These are phyloP conservation scores for Microcos paniculata DNA, from an alignment of 345 rosid genomes.

Conservation along the genomic window DNA sequence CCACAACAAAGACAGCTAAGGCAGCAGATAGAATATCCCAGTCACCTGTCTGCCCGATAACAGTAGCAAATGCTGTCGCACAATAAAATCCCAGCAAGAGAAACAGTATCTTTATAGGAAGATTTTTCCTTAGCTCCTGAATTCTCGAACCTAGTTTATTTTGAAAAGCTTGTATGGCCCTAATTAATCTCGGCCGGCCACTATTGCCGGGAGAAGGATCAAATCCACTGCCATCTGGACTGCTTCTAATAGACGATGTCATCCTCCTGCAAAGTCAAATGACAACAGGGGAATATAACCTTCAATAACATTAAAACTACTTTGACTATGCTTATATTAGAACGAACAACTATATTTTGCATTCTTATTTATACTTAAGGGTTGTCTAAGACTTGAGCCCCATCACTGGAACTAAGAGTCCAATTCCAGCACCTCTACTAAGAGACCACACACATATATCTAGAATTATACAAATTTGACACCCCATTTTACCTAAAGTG, in stretches of 20 bases:
- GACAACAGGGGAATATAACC: neutral
- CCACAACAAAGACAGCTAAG: conserved; percentile 71
- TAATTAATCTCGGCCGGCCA: conserved; percentile 60
- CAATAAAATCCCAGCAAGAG: conserved; percentile 89
- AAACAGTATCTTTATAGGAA: conserved; percentile 73
- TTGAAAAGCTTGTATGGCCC: conserved; percentile 56
- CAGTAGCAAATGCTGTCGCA: conserved; percentile 79
- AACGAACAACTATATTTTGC: too few relatives aligned
- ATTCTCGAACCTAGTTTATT: conserved; percentile 51
- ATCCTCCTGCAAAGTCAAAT: conserved; percentile 41
- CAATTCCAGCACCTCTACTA: too few relatives aligned
- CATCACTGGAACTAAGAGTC: too few relatives aligned
- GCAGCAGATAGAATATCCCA: conserved; percentile 98
- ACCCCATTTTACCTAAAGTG: neutral
- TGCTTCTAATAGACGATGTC: conserved; percentile 59
- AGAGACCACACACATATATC: too few relatives aligned
- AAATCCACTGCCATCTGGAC: conserved; percentile 42
- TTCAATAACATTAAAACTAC: neutral
- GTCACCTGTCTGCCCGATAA: conserved; percentile 97
- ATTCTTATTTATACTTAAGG: too few relatives aligned
- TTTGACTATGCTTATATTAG: too few relatives aligned
- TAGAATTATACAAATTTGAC: neutral
- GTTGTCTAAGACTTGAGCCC: too few relatives aligned
- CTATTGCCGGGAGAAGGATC: conserved; percentile 57
- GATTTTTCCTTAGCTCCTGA: conserved; percentile 57